Percentiles rank a stretch among this genome's conserved stretches.
phyloP scores from a whole-genome alignment of 768 basidiomycete genomes.

The Leucosporidium scottii region DNA sequence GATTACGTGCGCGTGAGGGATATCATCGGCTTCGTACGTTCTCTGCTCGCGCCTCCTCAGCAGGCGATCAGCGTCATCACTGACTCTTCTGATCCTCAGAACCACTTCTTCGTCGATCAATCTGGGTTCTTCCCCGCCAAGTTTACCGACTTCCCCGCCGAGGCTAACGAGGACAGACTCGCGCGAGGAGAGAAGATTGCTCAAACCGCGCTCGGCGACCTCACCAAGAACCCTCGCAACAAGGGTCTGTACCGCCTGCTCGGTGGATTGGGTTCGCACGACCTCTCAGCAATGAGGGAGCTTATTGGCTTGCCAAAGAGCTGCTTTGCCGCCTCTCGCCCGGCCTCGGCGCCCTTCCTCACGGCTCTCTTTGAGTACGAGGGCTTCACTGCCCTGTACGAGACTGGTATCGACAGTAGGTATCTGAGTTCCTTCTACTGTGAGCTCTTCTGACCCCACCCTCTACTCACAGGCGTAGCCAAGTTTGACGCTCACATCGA shows the following conservation, averaged over 20 bases:
- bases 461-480: slow-evolving; percentile 15
- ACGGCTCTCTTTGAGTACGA: slow-evolving; percentile 31
- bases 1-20: slow-evolving; percentile 37
- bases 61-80: not conserved
- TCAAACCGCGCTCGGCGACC: slow-evolving; percentile 28
- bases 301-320: slow-evolving; percentile 37
- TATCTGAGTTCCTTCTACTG: too few species aligned
- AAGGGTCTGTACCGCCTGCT: slow-evolving; percentile 31
- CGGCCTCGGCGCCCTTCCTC: slow-evolving; percentile 5
- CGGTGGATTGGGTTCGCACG: slow-evolving; percentile 37
- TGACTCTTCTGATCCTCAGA: slow-evolving; percentile 5
- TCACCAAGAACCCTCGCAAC: slow-evolving; percentile 13
- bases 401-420: slow-evolving; percentile 33
- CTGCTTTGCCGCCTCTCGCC: slow-evolving; percentile 17
- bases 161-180: slow-evolving; percentile 9
- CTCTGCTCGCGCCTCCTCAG: not conserved
- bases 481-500: slow-evolving; percentile 41
- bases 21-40: slow-evolving; percentile 38
- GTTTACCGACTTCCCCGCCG: slow-evolving; percentile 32
- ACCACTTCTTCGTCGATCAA: slow-evolving; percentile 36
- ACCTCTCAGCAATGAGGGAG: slow-evolving; percentile 40
- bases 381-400: slow-evolving; percentile 38
- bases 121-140: slow-evolving; percentile 30
- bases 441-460: too few species aligned
- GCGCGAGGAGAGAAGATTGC: slow-evolving; percentile 17